Conservation (phyloP, 148 eudicot species). For the Rhododendron mucronatum region DNA sequence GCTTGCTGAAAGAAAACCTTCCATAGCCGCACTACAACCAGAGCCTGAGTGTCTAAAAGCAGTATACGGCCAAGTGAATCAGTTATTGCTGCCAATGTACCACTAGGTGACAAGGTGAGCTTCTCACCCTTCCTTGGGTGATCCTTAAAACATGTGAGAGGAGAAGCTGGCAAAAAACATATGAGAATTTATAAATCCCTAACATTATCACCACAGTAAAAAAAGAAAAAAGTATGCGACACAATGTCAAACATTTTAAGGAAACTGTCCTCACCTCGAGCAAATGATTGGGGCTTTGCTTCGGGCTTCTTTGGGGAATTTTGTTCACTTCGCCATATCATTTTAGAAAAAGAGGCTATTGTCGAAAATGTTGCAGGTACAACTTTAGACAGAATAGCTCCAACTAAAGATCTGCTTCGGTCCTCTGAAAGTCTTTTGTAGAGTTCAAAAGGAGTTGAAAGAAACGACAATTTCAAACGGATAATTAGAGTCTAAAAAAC, state of each 20-base stretch:
- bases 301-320: slow-evolving; percentile 51
- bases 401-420: slow-evolving; percentile 76
- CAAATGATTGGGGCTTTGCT: slow-evolving; percentile 80
- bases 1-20: slow-evolving; percentile 45
- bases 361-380: slow-evolving; percentile 94
- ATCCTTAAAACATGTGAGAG: slow-evolving; percentile 89
- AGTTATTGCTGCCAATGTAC: slow-evolving; percentile 97
- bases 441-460: slow-evolving; percentile 9
- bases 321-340: slow-evolving; percentile 76
- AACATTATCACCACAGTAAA: not conserved
- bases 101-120: slow-evolving; percentile 94
- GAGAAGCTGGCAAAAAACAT: slow-evolving; percentile 52
- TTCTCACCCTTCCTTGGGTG: slow-evolving; percentile 92
- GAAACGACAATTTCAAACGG: not conserved
- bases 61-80: slow-evolving; percentile 96
- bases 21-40: slow-evolving; percentile 90
- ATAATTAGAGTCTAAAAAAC: not conserved
- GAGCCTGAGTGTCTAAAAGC: slow-evolving; percentile 92
- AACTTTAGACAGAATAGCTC: slow-evolving; percentile 87
- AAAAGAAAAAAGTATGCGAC: not conserved
- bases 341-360: slow-evolving; percentile 71
- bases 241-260: not conserved
- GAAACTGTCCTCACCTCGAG: slow-evolving; percentile 51
- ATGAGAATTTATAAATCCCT: not conserved
- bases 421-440: slow-evolving; percentile 80